Evolutionary conservation across 495 filamentous ascomycete species (phyloP), one percentile per base, ranked within the genome.

Genomic region (Rhizodiscina lignyota): DNA sequence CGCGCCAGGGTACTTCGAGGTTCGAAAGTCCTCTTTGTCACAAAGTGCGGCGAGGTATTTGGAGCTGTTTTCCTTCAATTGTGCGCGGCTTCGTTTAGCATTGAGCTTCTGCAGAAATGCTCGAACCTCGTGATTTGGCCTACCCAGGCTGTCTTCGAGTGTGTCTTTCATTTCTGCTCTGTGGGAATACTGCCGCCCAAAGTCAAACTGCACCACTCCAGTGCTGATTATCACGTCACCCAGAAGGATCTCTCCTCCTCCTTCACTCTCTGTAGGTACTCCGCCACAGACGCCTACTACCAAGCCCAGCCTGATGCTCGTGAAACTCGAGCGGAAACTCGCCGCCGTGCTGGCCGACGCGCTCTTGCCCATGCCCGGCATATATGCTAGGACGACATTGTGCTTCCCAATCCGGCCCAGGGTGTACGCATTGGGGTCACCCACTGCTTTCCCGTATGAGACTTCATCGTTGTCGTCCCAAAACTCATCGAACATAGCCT

Each of bases 211-310:
- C 5, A 66, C 46, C 2, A 64, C 60, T 18, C 60, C 58, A 18
- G 48, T 39, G 45, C 60, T 56, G 34, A 67, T 51, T 1, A 65
- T 58, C 16, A 68, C 49, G 47, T 62, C 55, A 22, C 63, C 62
- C 27, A 64, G 51, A 24, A 49, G 50, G 30, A 60, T 47, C 35
- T 64, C 56, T 26, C 42, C 43, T 21, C 35, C 31, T 18, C 19
- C 40, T 21, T 37, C 35, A n/a, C n/a, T n/a, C n/a, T n/a, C n/a
- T n/a, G n/a, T n/a, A 18, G 58, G 60, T 23, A 52, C 51, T 32
- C 60, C 60, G 36, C 58, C 58, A 22, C 45, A 60, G 37, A 64
- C 56, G 28, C 61, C 62, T 13, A 67, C 61, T 44, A 64, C 55
- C 20, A 67, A 41, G 18, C 45, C 48, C 38, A 61, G 53, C 26